Evolutionary conservation across 345 rosid genomes (phyloP).

Genomic region (Cardamine resedifolia): DNA sequence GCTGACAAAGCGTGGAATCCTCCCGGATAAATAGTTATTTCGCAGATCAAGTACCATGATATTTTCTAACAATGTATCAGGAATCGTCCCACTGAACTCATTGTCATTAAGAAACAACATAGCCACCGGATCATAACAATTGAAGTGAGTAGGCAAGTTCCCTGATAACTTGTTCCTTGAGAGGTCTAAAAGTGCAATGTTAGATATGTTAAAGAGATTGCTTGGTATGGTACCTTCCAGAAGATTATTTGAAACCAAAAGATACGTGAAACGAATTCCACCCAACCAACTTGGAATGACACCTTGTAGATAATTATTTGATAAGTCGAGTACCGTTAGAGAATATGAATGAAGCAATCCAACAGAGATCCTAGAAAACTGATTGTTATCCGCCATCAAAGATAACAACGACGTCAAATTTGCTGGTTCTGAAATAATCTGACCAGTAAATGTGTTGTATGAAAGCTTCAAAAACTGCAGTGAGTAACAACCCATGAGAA

Average conservation of each 20-base stretch:
- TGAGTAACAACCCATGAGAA: neutral
- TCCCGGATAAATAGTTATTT: conserved; percentile 1
- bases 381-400: conserved; percentile 6
- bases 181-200: neutral
- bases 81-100: neutral
- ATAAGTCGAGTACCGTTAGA: neutral
- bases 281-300: conserved; percentile 14
- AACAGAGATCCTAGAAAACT: neutral
- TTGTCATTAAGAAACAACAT: neutral
- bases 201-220: neutral
- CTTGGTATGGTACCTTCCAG: conserved; percentile 8
- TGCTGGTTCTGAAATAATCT: neutral
- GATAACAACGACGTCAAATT: neutral
- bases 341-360: neutral
- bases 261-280: neutral
- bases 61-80: neutral
- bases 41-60: neutral
- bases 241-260: conserved; percentile 1
- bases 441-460: neutral
- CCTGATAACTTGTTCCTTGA: conserved; percentile 27
- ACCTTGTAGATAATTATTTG: conserved; percentile 15
- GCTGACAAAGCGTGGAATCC: neutral
- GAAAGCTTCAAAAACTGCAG: neutral
- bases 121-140: neutral
- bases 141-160: neutral